Base-by-base conservation (phyloP, 2,329 filamentous ascomycete species). In the Chaetomium olivaceum region DNA sequence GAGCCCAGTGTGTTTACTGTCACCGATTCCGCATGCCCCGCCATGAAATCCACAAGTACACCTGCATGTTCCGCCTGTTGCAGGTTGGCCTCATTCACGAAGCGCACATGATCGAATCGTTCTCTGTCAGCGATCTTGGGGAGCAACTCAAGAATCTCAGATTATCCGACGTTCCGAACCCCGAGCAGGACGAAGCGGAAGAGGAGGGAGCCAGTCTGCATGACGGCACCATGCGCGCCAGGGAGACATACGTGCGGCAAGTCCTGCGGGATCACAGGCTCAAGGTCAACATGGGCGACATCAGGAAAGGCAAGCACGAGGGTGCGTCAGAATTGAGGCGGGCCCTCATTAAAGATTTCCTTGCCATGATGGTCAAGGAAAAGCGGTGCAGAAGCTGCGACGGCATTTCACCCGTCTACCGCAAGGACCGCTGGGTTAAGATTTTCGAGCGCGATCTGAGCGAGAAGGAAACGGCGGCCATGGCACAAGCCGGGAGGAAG, bases 351-450 rank as follows among this genome's bases (percentile, higher is more conserved):
- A 92, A 93, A 75, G 88, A 92, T 19, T 96, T 99, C 71, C 83
- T 97, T 67, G 85, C 85, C 61, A 86, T 89, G 31, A 89, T 97
- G 62, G 86, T 85, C 57, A 86, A 85, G 71, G 83, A 85, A 56
- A 90, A 88, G 72, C 86, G 85, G 73, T 99, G 95, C 78, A 82
- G 81, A 55, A 83, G 79, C 63, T 89, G 86, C 71, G 79, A 81
- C 58, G 91, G 90, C 31, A 87, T 95, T 67, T 93, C 91, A 16
- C 93, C 93, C 12, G 82, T 83, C 2, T 98, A 92, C 78, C 89
- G 94, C 72, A 97, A 96, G 76, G 94, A 99, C 73, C 86, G 90
- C 52, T 95, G 88, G 73, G 90, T 93, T 74, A 99, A 98, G 78
- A 93, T 99, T 62, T 99, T 98, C 77, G 89, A 94, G 75, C 95